Evolutionary conservation across 1,139 yeast genomes (phyloP).

Genomic region (Casaregolazyma lundiana): DNA sequence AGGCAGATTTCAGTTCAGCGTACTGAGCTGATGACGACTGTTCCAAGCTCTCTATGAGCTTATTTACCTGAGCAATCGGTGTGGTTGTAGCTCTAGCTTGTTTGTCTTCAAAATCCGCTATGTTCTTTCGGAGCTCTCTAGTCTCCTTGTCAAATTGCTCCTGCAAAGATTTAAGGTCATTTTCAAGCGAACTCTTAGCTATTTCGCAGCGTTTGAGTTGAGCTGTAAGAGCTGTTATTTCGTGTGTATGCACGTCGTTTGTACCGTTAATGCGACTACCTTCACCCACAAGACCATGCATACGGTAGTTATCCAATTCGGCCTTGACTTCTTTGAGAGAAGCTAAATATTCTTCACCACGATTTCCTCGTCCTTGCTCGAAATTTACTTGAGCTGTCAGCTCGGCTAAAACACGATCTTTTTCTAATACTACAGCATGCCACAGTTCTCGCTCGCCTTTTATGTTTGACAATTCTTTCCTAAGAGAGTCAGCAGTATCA

Average conservation of each 20-base stretch:
- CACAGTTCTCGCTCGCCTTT: constrained; percentile 9
- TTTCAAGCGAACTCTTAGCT: constrained; percentile 14
- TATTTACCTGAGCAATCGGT: constrained; percentile 12
- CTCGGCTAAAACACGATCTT: constrained; percentile 21
- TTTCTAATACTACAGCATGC: constrained; percentile 12
- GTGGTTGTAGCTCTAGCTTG: constrained; percentile 1
- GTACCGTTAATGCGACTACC: constrained; percentile 8
- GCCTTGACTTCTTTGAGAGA: constrained; percentile 22
- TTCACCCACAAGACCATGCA: constrained; percentile 5
- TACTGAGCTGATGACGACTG: constrained; percentile 22
- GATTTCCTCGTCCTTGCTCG: constrained; percentile 15
- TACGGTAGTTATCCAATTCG: constrained; percentile 15
- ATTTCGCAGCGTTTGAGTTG: constrained; percentile 7
- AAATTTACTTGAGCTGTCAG: constrained; percentile 24
- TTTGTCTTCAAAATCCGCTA: constrained; percentile 16
- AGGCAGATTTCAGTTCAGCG: constrained; percentile 21
- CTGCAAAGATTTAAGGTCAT: constrained; percentile 16
- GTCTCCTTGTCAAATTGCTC: constrained; percentile 17
- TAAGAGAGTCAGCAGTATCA: constrained; percentile 21
- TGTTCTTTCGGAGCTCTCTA: constrained; percentile 17
- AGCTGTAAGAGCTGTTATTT: constrained; percentile 11
- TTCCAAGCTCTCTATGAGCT: constrained; percentile 19
- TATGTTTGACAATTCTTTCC: constrained; percentile 14
- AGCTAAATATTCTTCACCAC: constrained; percentile 19
- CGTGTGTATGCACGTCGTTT: constrained; percentile 4